Evolutionary conservation across 2,329 filamentous ascomycete species (phyloP), one percentile per base, ranked within the genome.

Genomic region (Macrophomina phaseolina): DNA sequence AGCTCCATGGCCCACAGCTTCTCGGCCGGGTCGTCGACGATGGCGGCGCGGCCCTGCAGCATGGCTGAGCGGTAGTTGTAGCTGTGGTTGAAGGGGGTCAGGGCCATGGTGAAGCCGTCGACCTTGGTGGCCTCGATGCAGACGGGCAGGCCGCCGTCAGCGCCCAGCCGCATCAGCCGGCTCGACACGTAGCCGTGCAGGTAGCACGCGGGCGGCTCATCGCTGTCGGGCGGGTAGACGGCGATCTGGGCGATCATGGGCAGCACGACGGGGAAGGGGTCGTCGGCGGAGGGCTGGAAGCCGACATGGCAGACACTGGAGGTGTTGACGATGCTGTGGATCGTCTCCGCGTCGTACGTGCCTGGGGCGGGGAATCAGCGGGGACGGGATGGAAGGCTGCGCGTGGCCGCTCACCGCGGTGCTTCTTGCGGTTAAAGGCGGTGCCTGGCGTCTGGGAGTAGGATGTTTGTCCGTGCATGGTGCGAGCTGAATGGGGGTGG

Each of bases 231-330:
- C 2, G 46, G 18, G 75, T 90, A 94, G 30, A 89, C 91, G 16
- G 88, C 91, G 85, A 95, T 90, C 72, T 91, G 89, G 62, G 91
- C 92, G 73, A 96, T 91, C 91, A 96, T 95, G 68, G 93, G 93
- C 1, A 97, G 84, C 64, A 90, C 89, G 62, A 88, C 86, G 3
- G 92, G 92, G 74, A 94, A 95, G 0, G 90, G 89, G 64, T 89
- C 86, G 55, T 83, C 79, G 5, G 71, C 79, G 4, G 82, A 81
- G 1, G 86, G 83, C 46, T 49, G 46, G 84, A 96, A 96, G 69
- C 92, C 93, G 72, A 96, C 89, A 79, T 96, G 90, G n/a, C 95
- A 83, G 60, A 96, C 85, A 42, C 87, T 88, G 16, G 86, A 86
- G 23, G 83, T 83, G 79, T 94, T 93, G 78, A 97, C 82, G 73